Percentiles rank a stretch among this genome's conserved stretches.
Conservation (phyloP, 345 rosid genomes). For the Pelargonium nanum region DNA sequence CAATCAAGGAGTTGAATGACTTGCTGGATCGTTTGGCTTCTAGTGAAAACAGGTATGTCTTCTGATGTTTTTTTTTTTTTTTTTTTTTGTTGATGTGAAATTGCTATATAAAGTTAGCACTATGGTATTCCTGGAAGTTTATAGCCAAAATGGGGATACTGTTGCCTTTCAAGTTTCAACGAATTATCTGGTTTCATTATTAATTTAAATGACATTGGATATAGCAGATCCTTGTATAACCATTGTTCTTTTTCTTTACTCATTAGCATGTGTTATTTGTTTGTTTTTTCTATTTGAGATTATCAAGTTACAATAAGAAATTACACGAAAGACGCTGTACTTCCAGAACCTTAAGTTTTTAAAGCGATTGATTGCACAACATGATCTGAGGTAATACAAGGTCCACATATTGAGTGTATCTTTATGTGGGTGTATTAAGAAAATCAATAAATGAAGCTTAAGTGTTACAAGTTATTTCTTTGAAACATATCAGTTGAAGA, state of each 20-base stretch:
- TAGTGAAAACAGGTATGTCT: constrained; percentile 53
- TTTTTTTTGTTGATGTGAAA: background rate
- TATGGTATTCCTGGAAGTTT: too few relatives aligned
- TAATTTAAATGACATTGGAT: too few relatives aligned
- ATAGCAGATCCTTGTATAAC: background rate
- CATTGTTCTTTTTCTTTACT: background rate
- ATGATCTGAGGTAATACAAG: too few relatives aligned
- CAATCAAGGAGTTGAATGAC: constrained; percentile 62
- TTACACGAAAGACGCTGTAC: too few relatives aligned
- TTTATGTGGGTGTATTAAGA: too few relatives aligned
- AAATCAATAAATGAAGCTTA: background rate
- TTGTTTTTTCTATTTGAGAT: constrained; percentile 3
- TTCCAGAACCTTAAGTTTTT: too few relatives aligned
- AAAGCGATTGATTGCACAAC: too few relatives aligned
- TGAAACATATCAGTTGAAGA: too few relatives aligned
- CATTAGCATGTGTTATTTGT: background rate
- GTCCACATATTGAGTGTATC: background rate
- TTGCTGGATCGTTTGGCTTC: constrained; percentile 76
- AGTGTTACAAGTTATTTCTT: background rate
- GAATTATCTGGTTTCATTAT: too few relatives aligned
- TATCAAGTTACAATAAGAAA: too few relatives aligned
- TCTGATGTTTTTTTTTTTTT: constrained; percentile 1
- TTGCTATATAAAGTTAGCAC: background rate
- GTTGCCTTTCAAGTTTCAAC: too few relatives aligned
- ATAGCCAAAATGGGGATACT: too few relatives aligned